Evolutionary conservation across 805 yeast species (phyloP).

Genomic region (Candida tammaniensis): DNA sequence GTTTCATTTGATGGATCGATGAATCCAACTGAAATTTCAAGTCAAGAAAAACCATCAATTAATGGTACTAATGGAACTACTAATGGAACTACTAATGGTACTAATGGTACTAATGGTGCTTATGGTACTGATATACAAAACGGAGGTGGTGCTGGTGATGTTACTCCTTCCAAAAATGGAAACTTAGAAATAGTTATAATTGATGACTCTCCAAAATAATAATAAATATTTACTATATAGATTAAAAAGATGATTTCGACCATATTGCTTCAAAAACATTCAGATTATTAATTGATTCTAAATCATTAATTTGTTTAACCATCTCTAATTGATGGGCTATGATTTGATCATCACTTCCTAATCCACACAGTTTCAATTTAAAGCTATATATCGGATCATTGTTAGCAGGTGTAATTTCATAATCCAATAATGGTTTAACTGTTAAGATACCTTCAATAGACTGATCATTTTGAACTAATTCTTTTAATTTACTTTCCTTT

Average conservation of each 20-base stretch:
- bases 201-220: neutral
- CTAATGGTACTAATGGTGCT: neutral
- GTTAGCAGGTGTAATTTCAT: no score
- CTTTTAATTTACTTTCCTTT: neutral
- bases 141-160: neutral
- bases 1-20: neutral
- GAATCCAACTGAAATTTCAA: no score
- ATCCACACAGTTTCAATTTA: no score
- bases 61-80: neutral
- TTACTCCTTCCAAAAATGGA: neutral
- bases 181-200: no score
- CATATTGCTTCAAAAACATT: constrained; percentile 6
- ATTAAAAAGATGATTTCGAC: no score
- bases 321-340: constrained; percentile 7
- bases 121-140: neutral
- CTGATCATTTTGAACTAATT: neutral
- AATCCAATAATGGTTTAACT: constrained; percentile 3
- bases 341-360: constrained; percentile 3
- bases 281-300: constrained; percentile 3
- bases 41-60: no score
- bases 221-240: neutral
- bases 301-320: constrained; percentile 3
- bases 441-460: neutral
- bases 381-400: no score
- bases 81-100: neutral